Conservation (phyloP, 2,329 filamentous ascomycete genomes). For the Apiospora phragmitis region DNA sequence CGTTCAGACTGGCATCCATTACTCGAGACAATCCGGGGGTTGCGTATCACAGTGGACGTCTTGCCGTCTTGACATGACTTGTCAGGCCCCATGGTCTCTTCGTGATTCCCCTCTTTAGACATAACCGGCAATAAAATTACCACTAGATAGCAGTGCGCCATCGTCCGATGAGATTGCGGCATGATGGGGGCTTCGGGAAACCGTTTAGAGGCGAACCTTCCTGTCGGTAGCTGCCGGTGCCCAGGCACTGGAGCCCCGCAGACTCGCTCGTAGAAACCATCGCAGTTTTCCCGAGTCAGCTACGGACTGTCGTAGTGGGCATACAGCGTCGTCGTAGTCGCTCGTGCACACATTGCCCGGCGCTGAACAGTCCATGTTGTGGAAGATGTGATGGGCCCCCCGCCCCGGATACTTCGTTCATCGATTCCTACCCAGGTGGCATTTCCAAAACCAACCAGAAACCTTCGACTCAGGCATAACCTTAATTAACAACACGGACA, state of each 20-base stretch:
- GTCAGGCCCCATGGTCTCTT: neutral
- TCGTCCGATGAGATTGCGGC: neutral
- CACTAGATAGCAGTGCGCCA: neutral
- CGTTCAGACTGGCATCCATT: neutral
- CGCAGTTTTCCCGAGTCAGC: neutral
- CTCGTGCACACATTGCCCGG: neutral
- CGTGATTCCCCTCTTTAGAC: too few relatives aligned
- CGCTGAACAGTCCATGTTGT: neutral
- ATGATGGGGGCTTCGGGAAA: neutral
- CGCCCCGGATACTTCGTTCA: neutral
- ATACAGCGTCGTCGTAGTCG: neutral
- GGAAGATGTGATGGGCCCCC: neutral
- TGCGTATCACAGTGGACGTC: neutral
- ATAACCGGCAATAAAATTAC: neutral
- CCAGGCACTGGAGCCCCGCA: neutral
- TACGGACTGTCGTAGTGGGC: neutral
- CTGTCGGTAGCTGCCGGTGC: conserved; percentile 1
- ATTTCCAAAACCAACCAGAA: neutral
- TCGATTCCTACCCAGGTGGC: neutral
- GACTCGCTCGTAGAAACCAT: neutral
- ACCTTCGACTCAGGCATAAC: neutral
- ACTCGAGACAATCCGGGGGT: conserved; percentile 3
- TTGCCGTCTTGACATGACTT: neutral
- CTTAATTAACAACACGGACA: neutral
- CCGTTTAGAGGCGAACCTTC: neutral